Base-by-base conservation (phyloP, 495 filamentous ascomycete genomes). In the Aspergillus cavernicola region DNA sequence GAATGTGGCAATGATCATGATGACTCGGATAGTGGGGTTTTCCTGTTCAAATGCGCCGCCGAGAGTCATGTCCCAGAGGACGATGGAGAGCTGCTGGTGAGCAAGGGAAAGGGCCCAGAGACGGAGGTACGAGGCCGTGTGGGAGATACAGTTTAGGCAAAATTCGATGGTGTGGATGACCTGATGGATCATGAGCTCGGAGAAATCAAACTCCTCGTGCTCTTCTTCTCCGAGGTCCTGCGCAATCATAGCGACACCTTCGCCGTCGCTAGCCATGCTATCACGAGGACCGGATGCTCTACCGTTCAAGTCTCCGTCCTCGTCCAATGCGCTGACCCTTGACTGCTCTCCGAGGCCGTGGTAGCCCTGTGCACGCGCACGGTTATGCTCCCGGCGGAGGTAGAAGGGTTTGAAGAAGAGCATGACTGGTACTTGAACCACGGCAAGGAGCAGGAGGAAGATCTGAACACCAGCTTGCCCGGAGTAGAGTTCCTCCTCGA, bases 141-240 rank as follows among this genome's bases (percentile, higher is more conserved):
- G 93, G 6, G 93, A 97, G 60, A 99, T 92, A 74, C 91, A 97
- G 75, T 97, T 97, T 58, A 99, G 81, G 71, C 93, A 97, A 75
- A 99, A 99, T 77, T 98, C 93, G 62, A 98, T 97, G 19, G 93
- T 98, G 72, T 98, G 93, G 65, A 98, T 98, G 65, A 96, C 86
- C 67, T 99, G 93, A 69, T 99, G 93, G 63, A 99, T 99, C 89
- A 97, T 95, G 58, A 90, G 77, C 60, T 99, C 93, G 29, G 82
- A 78, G 66, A 97, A 97, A 54, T 97, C 93, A 67, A 99, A 99
- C 62, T 97, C 93, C 62, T 90, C 95, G 61, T 96, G 89, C 51
- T 86, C 85, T 18, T 80, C 85, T 26, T 83, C 74, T 31, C 80
- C 81, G 48, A 90, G 82, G 58, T 89, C 88, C 65, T 96, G 86